Evolutionary conservation across 1,139 yeast species (phyloP).

Genomic region (Taphrina wiesneri): DNA sequence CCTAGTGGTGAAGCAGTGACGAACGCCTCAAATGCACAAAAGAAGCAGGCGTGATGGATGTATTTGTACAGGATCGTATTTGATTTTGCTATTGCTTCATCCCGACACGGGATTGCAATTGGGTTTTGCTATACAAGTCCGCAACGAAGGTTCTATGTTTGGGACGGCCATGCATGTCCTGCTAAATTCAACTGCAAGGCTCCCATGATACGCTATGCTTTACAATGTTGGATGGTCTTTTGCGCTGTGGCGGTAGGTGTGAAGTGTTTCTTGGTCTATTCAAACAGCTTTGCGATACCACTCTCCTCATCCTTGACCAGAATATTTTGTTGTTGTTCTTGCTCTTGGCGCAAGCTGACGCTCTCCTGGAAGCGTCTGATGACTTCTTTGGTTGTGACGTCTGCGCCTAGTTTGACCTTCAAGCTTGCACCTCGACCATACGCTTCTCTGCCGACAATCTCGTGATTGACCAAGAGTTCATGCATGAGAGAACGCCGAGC

Average conservation of each 20-base stretch:
- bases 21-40: neutral
- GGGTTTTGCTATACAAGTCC: neutral
- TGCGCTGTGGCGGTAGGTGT: neutral
- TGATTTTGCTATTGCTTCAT: neutral
- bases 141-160: neutral
- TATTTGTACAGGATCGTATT: neutral
- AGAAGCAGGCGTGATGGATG: neutral
- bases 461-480: constrained; percentile 24
- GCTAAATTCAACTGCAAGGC: neutral
- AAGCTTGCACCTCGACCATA: constrained; percentile 20
- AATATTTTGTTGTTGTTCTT: constrained; percentile 11
- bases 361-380: constrained; percentile 26
- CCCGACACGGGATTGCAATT: neutral
- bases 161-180: neutral
- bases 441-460: constrained; percentile 29
- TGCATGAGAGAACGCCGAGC: constrained; percentile 23
- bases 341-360: constrained; percentile 21
- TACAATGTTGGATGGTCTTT: neutral
- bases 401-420: constrained; percentile 22
- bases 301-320: constrained; percentile 30
- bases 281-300: constrained; percentile 29
- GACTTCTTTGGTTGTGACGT: constrained; percentile 30
- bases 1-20: neutral
- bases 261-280: neutral
- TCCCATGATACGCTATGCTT: neutral